Evolutionary conservation across 2,329 filamentous ascomycete genomes (phyloP), one percentile per base, ranked within the genome.

Genomic region (Penicillium sp.): DNA sequence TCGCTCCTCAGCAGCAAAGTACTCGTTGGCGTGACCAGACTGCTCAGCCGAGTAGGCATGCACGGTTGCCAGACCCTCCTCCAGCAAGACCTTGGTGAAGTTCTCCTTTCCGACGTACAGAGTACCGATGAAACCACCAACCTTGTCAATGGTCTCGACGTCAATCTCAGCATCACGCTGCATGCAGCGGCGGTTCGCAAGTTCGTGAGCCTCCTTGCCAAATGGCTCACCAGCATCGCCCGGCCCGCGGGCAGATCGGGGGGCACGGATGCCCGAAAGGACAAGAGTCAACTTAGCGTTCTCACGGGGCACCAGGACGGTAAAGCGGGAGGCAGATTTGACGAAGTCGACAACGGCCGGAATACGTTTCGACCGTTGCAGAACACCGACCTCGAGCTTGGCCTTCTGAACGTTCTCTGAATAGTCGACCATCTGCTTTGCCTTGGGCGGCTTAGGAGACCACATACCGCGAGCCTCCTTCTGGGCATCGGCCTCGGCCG

Each of bases 81-180:
- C 94, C 1, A 99, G 85, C 1, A 99, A 83, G 2, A 90, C 74
- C 79, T 96, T 97, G 66, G 92, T 90, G 68, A 99, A 96, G 78
- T 90, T 97, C 75, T 97, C 93, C 46, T 92, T 89, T 79, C 91
- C 93, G 71, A 99, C 84, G 72, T 91, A 97, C 20, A 99, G 81
- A 12, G 91, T 90, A 49, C 94, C 94, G 62, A 99, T 97, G 79
- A 99, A 99, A 30, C 94, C 94, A 64, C 94, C 94, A 21, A 94
- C 87, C 80, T 97, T 97, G 80, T 99, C 94, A 61, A 91, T 89
- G 65, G 92, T 91, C 71, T 96, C 87, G 17, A 99, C 88, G 64
- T 99, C 92, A 52, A 99, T 90, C 74, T 97, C 93, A 42, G 94
- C 92, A 72, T 99, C 94, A 48, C 94, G 87, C 78, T 99, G 94